A percentile compares a stretch with the other conserved stretches of the same genome.
Conservation (phyloP, 2,329 filamentous ascomycete genomes). For the Botrytis pseudocinerea region DNA sequence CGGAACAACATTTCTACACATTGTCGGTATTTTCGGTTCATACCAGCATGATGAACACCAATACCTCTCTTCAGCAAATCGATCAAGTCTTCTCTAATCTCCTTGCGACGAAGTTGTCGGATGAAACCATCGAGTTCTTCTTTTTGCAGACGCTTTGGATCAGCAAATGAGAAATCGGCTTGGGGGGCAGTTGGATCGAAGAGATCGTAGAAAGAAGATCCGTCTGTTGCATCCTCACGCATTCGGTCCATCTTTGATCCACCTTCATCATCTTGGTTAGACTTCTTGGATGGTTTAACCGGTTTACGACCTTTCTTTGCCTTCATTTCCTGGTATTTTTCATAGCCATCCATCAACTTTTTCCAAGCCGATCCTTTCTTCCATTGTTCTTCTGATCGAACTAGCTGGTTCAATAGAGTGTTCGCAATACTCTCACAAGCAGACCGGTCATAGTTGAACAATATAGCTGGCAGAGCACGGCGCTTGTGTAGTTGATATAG, state of each 20-base stretch:
- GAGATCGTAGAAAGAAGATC: slow-evolving; percentile 57
- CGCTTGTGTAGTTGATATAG: slow-evolving; percentile 61
- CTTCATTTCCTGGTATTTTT: slow-evolving; percentile 55
- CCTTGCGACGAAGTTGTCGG: slow-evolving; percentile 51
- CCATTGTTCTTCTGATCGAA: slow-evolving; percentile 55
- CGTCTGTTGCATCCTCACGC: slow-evolving; percentile 56
- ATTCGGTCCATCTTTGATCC: slow-evolving; percentile 57
- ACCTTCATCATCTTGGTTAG: slow-evolving; percentile 50
- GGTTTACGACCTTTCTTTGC: slow-evolving; percentile 48
- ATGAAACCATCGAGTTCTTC: slow-evolving; percentile 60
- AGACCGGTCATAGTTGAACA: slow-evolving; percentile 74
- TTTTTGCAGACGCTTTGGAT: slow-evolving; percentile 57
- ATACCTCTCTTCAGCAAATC: slow-evolving; percentile 65
- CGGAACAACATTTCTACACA: slow-evolving; percentile 73
- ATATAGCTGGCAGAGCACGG: slow-evolving; percentile 68
- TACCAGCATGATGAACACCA: slow-evolving; percentile 76
- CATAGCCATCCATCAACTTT: slow-evolving; percentile 57
- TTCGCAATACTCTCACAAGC: slow-evolving; percentile 62
- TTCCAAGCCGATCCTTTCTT: slow-evolving; percentile 62
- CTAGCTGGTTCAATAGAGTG: slow-evolving; percentile 53
- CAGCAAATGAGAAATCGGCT: slow-evolving; percentile 65
- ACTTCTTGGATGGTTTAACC: slow-evolving; percentile 45
- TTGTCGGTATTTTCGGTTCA: slow-evolving; percentile 77
- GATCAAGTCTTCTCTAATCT: slow-evolving; percentile 55
- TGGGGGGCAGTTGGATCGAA: slow-evolving; percentile 68